Conservation (phyloP, 345 rosid genomes). For the Eucalyptus curtisii region DNA sequence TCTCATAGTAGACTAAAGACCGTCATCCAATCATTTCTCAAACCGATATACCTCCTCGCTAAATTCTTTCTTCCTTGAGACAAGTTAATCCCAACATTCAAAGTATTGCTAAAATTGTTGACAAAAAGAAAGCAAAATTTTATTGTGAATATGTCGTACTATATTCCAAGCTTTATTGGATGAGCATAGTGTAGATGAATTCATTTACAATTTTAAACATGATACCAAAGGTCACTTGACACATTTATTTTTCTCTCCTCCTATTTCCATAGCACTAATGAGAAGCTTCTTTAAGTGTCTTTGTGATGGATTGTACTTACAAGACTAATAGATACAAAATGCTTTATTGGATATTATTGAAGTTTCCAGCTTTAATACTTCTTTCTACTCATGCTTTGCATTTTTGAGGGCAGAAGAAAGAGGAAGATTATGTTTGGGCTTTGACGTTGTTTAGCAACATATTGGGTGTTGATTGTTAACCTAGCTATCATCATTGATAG, state of each 20-base stretch:
- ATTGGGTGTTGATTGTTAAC: neutral
- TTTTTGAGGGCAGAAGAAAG: neutral
- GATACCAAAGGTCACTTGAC: neutral
- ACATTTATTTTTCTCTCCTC: neutral
- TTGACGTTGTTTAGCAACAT: neutral
- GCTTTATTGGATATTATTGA: neutral
- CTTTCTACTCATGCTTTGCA: neutral
- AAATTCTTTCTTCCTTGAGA: neutral
- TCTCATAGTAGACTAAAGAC: too few species aligned
- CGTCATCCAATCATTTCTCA: too few species aligned
- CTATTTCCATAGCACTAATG: neutral
- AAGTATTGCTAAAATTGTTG: neutral
- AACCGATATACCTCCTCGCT: fast-evolving
- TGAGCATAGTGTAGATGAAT: neutral
- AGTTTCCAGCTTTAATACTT: neutral
- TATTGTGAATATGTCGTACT: neutral
- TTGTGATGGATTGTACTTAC: neutral
- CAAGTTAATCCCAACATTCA: neutral
- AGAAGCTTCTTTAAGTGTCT: neutral
- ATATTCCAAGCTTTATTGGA: neutral
- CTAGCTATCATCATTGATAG: neutral
- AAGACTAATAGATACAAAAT: neutral
- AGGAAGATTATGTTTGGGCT: neutral
- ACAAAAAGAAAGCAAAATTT: neutral
- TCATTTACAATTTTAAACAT: neutral